Conservation (phyloP, 202 grass and related monocot species). For the Miscanthus sacchariflorus region DNA sequence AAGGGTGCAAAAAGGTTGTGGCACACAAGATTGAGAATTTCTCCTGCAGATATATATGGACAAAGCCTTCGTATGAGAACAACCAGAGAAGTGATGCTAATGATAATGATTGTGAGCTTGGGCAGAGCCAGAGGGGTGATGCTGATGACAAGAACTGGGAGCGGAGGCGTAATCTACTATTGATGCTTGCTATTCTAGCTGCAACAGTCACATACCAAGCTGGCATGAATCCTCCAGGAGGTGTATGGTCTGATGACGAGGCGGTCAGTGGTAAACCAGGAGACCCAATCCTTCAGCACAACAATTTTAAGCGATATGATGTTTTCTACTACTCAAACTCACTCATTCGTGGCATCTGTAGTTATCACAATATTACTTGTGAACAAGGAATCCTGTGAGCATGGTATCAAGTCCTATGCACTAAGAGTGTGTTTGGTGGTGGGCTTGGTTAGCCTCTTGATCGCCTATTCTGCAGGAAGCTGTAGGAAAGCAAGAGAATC, state of each 20-base stretch:
- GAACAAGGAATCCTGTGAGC: conserved; percentile 44
- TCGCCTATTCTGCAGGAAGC: conserved; percentile 56
- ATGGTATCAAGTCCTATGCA: conserved; percentile 42
- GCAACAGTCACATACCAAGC: conserved; percentile 30
- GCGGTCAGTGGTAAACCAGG: conserved; percentile 10
- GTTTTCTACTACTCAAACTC: conserved; percentile 66
- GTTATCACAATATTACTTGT: conserved; percentile 63
- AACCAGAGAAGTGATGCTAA: neutral
- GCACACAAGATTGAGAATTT: neutral
- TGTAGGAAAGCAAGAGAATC: conserved; percentile 26
- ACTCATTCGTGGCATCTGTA: conserved; percentile 44
- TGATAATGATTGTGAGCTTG: neutral
- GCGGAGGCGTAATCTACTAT: conserved; percentile 8
- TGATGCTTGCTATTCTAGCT: conserved; percentile 15
- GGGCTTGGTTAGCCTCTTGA: conserved; percentile 51
- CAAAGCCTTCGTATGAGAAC: neutral
- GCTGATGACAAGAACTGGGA: conserved; percentile 24
- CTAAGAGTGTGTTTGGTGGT: conserved; percentile 43
- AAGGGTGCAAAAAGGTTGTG: neutral
- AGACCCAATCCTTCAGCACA: conserved; percentile 51
- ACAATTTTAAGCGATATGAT: conserved; percentile 27
- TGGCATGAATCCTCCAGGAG: conserved; percentile 36
- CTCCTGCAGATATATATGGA: neutral
- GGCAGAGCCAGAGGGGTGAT: neutral
- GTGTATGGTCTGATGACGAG: conserved; percentile 34